Percentiles rank a stretch among this genome's conserved stretches.
phyloP scores from a whole-genome alignment of 306 rosid species.

The Potentilla sterilis region DNA sequence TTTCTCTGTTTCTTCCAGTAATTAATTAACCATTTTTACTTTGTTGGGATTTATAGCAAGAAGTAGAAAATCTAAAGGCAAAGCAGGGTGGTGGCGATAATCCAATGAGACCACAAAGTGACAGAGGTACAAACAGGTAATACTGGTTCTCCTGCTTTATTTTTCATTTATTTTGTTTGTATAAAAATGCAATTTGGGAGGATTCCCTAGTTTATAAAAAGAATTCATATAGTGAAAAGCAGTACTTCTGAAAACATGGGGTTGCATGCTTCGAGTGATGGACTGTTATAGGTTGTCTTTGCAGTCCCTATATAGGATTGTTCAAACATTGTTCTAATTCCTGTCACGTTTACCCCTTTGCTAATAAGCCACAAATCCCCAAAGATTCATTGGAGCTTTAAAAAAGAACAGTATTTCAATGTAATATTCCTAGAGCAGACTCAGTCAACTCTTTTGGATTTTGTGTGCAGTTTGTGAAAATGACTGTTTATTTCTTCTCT shows the following conservation, averaged over 20 bases:
- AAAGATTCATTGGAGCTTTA: background rate
- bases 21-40: constrained; percentile 20
- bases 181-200: background rate
- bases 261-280: background rate
- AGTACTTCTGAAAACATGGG: background rate
- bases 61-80: constrained; percentile 56
- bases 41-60: constrained; percentile 46
- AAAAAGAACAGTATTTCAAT: background rate
- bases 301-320: background rate
- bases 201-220: background rate
- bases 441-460: background rate
- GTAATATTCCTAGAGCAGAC: constrained; percentile 1
- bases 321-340: background rate
- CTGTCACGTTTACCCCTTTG: background rate
- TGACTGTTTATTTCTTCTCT: background rate
- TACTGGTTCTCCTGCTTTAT: background rate
- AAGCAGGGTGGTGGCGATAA: constrained; percentile 39
- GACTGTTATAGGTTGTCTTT: background rate
- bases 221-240: background rate
- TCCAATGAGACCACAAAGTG: constrained; percentile 35
- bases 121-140: constrained; percentile 60
- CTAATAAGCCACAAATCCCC: background rate
- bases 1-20: constrained; percentile 1
- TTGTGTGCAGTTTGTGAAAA: background rate
- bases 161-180: background rate